Conservation (phyloP, 2,329 filamentous ascomycete genomes). For the Alternaria arbusti region DNA sequence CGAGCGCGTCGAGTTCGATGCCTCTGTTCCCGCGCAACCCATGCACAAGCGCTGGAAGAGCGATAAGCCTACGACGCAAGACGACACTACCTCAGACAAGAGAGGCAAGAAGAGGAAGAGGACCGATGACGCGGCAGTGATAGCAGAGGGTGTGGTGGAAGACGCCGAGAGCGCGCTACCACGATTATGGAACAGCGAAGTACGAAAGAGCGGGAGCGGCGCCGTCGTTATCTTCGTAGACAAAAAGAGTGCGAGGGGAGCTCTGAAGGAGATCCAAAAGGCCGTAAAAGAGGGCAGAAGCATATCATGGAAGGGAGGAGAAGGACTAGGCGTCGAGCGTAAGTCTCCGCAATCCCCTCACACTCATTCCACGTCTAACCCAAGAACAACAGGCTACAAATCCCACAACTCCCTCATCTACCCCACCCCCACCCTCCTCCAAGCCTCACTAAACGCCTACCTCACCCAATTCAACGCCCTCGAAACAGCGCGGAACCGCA, state of each 20-base stretch:
- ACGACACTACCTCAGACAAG: constrained; percentile 18
- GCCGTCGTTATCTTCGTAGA: constrained; percentile 87
- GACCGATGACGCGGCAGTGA: constrained; percentile 37
- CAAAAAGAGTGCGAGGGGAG: constrained; percentile 74
- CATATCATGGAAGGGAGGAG: constrained; percentile 70
- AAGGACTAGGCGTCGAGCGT: constrained; percentile 58
- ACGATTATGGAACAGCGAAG: constrained; percentile 71
- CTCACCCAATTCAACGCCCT: constrained; percentile 77
- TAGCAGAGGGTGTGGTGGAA: constrained; percentile 54
- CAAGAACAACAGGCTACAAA: constrained; percentile 56
- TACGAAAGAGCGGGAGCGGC: constrained; percentile 76
- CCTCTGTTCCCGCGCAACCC: constrained; percentile 40
- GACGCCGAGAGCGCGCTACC: constrained; percentile 70
- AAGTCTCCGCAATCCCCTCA: constrained; percentile 40
- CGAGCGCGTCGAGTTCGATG: constrained; percentile 77
- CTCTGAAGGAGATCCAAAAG: constrained; percentile 75
- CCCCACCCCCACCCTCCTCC: constrained; percentile 70
- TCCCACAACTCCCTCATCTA: constrained; percentile 75
- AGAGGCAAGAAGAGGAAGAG: constrained; percentile 64
- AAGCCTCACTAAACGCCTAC: constrained; percentile 80
- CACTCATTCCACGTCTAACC: constrained; percentile 13
- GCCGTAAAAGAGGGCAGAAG: constrained; percentile 63
- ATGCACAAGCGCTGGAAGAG: constrained; percentile 57
- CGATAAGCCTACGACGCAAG: constrained; percentile 34
- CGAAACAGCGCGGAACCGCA: constrained; percentile 68